Base-by-base conservation (phyloP, 1,284 basidiomycete genomes). In the Sporisorium scitamineum region DNA sequence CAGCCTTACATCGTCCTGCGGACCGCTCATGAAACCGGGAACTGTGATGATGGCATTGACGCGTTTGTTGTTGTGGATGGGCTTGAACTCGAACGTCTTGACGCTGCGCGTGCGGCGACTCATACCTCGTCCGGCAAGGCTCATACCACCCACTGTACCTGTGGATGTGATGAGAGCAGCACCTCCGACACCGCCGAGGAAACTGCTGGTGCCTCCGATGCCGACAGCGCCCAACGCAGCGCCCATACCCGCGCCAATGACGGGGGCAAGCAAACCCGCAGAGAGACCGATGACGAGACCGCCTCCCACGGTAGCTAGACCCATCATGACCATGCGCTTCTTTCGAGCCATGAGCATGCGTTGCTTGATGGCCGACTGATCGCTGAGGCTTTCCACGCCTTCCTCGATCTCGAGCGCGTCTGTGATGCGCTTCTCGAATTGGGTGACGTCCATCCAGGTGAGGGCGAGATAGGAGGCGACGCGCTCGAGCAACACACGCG, bases 11-110 rank as follows among this genome's bases (percentile, higher is more conserved):
- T 85, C 84, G 62, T 85, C 84, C 51, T 77, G 76, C 3, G 76
- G 48, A 24, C 84, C 84, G 44, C 66, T 80, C 69, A 84, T 81
- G 69, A 85, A 85, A 24, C 80, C 83, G 11, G 80, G 78, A 31
- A 85, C 78, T 2, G 80, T 70, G 39, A 85, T 60, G 61, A 84
- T 84, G 56, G 79, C 81, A 54, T 84, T 85, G 54, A 85, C 82
- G 8, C 84, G 79, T 69, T 85, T 85, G 76, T 85, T 84, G 78
- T 85, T 84, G 73, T 85, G 84, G 45, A 85, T 70, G 3, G 84
- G 79, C 48, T 80, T 82, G 73, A 81, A 85, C 66, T 82, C 80
- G 59, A 85, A 85, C 11, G 83, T 85, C 61, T 80, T 76, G 34
- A 85, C 84, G 62, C 77, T 82, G 26, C 80, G 62, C 9, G 81